Evolutionary conservation across 257 asterid species (phyloP), one percentile per base, ranked within the genome.

Genomic region (Solanum sejunctum): DNA sequence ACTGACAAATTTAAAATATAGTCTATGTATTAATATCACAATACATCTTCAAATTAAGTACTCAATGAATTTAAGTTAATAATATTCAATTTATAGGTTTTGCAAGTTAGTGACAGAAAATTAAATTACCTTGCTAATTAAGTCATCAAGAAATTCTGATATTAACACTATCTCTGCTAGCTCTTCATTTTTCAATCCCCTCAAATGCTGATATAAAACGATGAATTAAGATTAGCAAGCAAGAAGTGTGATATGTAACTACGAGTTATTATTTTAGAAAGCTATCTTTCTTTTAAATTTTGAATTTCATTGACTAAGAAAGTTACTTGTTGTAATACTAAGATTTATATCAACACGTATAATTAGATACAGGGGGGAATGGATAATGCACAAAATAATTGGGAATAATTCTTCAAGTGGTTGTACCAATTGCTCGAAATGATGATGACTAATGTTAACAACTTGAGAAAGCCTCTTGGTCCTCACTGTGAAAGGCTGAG

Each of bases 401-500:
- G 88, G 87, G 88, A 47, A 96, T 90, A 20, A 72, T 90, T 85
- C 6, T 36, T 36, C 6, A 80, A 90, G 87, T 49, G 97, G 95
- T 87, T 91, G 93, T 86, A 96, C 91, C 90, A 95, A 71, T 87
- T 95, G 97, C 89, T 96, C 93, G 94, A 95, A 96, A 87, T 93
- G 93, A 84, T 93, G 93, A 92, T 96, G 98, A 85, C 97, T 92
- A 78, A 95, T 92, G 80, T 96, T 90, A 75, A 96, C 91, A 81
- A 95, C 98, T 92, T 96, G 99, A 83, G 98, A 93, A 81, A 96
- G 95, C 90, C 97, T 91, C 93, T 82, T 93, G 86, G 94, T 93
- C 91, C 99, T 93, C 88, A 96, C 98, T 20, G 97, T 95, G 90
- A 93, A 96, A 63, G 98, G 99, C 91, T 96, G 99, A 82, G 99